Conservation (phyloP, 2,329 filamentous ascomycete species). For the Curvularia sp. region DNA sequence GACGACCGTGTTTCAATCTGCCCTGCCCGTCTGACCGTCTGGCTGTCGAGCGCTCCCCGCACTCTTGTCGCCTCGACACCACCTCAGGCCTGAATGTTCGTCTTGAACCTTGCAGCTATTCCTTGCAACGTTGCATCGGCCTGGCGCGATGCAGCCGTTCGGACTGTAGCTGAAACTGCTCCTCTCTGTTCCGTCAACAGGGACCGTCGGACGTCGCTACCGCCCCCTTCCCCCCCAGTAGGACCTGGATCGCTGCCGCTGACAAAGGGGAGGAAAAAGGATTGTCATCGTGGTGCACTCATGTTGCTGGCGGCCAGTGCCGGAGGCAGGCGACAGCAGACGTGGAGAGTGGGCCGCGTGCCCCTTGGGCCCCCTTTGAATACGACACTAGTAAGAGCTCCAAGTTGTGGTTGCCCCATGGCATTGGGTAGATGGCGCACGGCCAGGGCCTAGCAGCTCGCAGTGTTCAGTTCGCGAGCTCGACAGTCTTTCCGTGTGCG, state of each 20-base stretch:
- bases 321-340: neutral
- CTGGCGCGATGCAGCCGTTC: constrained; percentile 10
- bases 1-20: constrained; percentile 31
- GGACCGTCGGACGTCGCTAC: constrained; percentile 10
- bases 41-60: constrained; percentile 19
- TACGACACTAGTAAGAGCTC: neutral
- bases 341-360: neutral
- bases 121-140: constrained; percentile 21
- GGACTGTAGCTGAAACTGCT: constrained; percentile 14
- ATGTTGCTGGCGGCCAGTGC: neutral
- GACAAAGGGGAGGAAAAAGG: constrained; percentile 1
- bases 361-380: neutral
- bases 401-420: neutral
- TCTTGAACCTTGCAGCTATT: constrained; percentile 12
- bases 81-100: constrained; percentile 19
- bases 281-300: neutral
- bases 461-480: constrained; percentile 8
- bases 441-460: constrained; percentile 4
- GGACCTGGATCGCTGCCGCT: constrained; percentile 2
- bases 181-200: constrained; percentile 7
- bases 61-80: constrained; percentile 26
- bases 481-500: constrained; percentile 3
- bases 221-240: neutral
- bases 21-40: neutral
- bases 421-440: neutral